These are phyloP conservation scores for Boletus eberwhitei DNA, from an alignment of 768 basidiomycete genomes.

Conservation along the genomic window DNA sequence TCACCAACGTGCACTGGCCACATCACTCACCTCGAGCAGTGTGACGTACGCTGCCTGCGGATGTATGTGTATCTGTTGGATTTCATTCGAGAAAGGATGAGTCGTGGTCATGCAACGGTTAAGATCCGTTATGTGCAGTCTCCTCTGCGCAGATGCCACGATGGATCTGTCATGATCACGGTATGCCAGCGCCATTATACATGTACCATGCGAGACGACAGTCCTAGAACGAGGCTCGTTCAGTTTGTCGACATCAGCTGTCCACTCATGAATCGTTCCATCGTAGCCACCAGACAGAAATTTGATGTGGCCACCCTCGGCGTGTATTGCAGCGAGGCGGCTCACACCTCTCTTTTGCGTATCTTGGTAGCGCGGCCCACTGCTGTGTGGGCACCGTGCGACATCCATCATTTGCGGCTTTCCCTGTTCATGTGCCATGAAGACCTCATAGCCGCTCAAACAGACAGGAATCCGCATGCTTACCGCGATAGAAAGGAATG, in stretches of 20 bases:
- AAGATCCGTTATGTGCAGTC: conserved; percentile 38
- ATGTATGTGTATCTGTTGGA: conserved; percentile 46
- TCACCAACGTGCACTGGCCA: conserved; percentile 7
- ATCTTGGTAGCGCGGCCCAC: conserved; percentile 22
- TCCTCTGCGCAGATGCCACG: conserved; percentile 35
- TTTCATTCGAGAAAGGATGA: conserved; percentile 35
- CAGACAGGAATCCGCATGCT: conserved; percentile 27
- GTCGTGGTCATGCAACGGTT: conserved; percentile 29
- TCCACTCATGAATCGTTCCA: conserved; percentile 43
- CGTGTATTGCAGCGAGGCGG: conserved; percentile 40
- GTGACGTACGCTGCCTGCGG: conserved; percentile 41
- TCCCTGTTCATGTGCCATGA: conserved; percentile 28
- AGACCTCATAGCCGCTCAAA: conserved; percentile 21
- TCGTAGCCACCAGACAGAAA: conserved; percentile 52
- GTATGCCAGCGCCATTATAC: conserved; percentile 39
- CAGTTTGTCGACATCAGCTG: conserved; percentile 19
- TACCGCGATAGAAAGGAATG: conserved; percentile 36
- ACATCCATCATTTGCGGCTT: conserved; percentile 33
- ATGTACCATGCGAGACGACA: conserved; percentile 30
- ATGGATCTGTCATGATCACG: conserved; percentile 33
- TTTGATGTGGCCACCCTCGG: conserved; percentile 27
- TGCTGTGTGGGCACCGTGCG: conserved; percentile 32
- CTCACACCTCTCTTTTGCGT: conserved; percentile 35
- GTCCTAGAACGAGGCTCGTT: conserved; percentile 24
- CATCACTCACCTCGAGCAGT: conserved; percentile 44